phyloP scores from a whole-genome alignment of 1,139 yeast species.

The Candida smagusa region DNA sequence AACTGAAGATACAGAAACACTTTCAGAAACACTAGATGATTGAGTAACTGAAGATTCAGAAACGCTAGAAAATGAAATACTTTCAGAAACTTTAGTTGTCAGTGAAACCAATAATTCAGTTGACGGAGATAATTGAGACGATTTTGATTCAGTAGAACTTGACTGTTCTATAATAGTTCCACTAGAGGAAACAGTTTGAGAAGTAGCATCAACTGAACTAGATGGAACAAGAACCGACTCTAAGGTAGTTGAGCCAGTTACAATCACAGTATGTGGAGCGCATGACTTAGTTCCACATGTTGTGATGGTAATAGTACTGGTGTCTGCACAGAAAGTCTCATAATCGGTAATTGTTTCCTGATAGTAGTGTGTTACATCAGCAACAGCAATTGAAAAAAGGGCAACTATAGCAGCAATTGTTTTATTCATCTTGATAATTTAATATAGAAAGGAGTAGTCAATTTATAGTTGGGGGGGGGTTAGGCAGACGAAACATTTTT shows the following conservation, averaged over 20 bases:
- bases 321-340: constrained; percentile 1
- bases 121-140: no score
- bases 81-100: no score
- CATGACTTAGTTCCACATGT: constrained; percentile 2
- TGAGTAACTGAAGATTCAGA: no score
- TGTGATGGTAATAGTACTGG: constrained; percentile 1
- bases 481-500: not conserved
- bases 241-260: constrained; percentile 1
- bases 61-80: no score
- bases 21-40: no score
- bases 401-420: not conserved
- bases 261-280: not conserved
- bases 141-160: no score
- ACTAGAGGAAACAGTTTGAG: not conserved
- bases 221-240: not conserved
- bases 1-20: no score
- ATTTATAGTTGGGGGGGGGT: not conserved
- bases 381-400: not conserved
- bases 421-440: not conserved
- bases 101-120: no score
- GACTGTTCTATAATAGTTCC: no score
- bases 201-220: not conserved
- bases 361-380: not conserved
- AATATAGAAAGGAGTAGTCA: not conserved
- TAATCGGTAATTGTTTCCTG: constrained; percentile 2